phyloP scores from a whole-genome alignment of 306 rosid genomes.

The Castanopsis chinensis region DNA sequence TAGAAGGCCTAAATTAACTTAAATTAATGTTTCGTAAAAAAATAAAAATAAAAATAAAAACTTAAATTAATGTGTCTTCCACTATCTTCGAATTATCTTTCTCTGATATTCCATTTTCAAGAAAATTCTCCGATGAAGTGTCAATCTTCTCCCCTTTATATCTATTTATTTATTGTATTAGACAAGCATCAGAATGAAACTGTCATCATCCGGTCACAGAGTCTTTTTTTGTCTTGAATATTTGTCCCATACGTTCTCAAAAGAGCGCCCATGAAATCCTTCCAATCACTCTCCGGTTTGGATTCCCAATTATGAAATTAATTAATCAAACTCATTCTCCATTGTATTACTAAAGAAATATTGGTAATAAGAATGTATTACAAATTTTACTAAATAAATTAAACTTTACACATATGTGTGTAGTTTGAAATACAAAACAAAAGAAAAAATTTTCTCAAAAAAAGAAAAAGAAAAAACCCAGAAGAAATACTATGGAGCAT shows the following conservation, averaged over 20 bases:
- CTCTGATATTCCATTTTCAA: constrained; percentile 24
- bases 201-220: constrained; percentile 3
- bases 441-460: no score
- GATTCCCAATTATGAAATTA: constrained; percentile 8
- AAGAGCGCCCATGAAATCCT: constrained; percentile 7
- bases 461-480: no score
- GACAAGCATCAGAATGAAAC: constrained; percentile 13
- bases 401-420: no score
- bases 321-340: neutral
- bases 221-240: neutral
- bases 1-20: neutral
- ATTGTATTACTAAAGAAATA: neutral
- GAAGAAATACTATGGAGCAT: no score
- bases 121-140: constrained; percentile 32
- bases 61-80: neutral
- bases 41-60: no score
- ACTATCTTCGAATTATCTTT: constrained; percentile 1
- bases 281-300: neutral
- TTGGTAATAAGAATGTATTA: no score
- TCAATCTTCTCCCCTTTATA: constrained; percentile 29
- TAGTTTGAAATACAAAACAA: no score
- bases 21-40: neutral
- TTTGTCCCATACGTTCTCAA: neutral
- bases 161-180: constrained; percentile 18
- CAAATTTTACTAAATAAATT: no score